Conservation (phyloP, 1,284 basidiomycete genomes). For the Pseudozyma flocculosa region DNA sequence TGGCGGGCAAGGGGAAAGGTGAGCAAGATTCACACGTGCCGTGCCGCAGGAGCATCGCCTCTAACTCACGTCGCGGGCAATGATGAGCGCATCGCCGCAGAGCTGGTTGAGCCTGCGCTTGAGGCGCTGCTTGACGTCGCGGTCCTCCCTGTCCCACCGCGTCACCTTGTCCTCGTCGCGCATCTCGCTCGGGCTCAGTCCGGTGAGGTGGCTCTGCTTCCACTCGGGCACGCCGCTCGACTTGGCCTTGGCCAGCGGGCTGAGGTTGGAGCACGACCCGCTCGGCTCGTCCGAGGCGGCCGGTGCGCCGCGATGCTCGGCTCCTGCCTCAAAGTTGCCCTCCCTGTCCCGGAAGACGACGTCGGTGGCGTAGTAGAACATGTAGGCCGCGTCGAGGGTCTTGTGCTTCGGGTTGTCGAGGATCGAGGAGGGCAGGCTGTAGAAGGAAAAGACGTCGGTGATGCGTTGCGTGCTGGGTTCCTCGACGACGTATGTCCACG, state of each 20-base stretch:
- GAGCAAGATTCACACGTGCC: too few relatives aligned
- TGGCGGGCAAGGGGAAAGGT: too few relatives aligned
- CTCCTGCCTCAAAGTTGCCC: too few relatives aligned
- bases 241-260: constrained; percentile 2
- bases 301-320: too few relatives aligned
- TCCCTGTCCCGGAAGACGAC: constrained; percentile 21
- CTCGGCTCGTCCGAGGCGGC: background rate
- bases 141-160: constrained; percentile 58
- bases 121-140: constrained; percentile 67
- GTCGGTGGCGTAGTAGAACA: constrained; percentile 77
- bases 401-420: constrained; percentile 65
- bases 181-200: constrained; percentile 35
- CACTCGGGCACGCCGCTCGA: constrained; percentile 12
- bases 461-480: constrained; percentile 77
- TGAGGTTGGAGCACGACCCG: background rate
- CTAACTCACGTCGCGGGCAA: constrained; percentile 68
- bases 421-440: constrained; percentile 88
- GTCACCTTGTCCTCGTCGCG: constrained; percentile 32
- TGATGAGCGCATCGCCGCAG: constrained; percentile 73
- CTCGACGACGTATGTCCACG: constrained; percentile 97
- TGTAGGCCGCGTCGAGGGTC: constrained; percentile 79
- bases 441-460: constrained; percentile 96
- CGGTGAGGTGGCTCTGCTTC: constrained; percentile 36
- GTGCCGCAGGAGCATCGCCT: too few relatives aligned
- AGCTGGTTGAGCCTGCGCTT: constrained; percentile 73